Conservation (phyloP, 306 rosid genomes). For the Inga oerstediana region DNA sequence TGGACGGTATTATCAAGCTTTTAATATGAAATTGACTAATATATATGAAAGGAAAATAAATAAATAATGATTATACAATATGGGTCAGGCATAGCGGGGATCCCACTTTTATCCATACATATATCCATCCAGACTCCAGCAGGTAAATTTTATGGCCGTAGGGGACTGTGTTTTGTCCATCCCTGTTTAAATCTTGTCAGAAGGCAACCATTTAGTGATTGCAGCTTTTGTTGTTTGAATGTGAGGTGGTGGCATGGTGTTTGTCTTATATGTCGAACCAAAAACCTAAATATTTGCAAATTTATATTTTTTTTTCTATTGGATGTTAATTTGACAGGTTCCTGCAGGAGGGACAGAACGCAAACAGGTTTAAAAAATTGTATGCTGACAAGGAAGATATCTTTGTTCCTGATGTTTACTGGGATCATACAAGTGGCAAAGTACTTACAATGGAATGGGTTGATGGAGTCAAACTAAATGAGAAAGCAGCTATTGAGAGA, state of each 20-base stretch:
- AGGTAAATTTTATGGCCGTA: background rate
- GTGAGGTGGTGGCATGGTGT: slow-evolving; percentile 3
- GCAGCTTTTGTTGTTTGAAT: slow-evolving; percentile 9
- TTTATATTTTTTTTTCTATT: slow-evolving; percentile 49
- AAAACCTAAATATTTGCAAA: slow-evolving; percentile 19
- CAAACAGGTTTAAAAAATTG: slow-evolving; percentile 80
- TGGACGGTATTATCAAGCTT: background rate
- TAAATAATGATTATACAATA: background rate
- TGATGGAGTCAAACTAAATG: slow-evolving; percentile 86
- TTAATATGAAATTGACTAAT: background rate
- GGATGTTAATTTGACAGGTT: slow-evolving; percentile 86
- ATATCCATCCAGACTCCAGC: background rate
- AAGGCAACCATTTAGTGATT: background rate
- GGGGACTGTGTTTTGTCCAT: background rate
- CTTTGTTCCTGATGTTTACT: slow-evolving; percentile 84
- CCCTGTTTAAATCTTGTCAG: background rate
- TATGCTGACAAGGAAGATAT: slow-evolving; percentile 94
- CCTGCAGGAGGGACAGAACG: slow-evolving; percentile 98
- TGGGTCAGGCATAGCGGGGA: background rate
- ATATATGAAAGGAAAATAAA: background rate
- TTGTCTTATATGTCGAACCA: background rate
- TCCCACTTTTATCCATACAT: background rate
- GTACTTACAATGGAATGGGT: slow-evolving; percentile 97
- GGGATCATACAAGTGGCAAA: slow-evolving; percentile 90
- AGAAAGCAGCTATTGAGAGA: slow-evolving; percentile 88